Evolutionary conservation across 2,329 filamentous ascomycete genomes (phyloP).

Genomic region (Stachybotrys chlorohalonatus): DNA sequence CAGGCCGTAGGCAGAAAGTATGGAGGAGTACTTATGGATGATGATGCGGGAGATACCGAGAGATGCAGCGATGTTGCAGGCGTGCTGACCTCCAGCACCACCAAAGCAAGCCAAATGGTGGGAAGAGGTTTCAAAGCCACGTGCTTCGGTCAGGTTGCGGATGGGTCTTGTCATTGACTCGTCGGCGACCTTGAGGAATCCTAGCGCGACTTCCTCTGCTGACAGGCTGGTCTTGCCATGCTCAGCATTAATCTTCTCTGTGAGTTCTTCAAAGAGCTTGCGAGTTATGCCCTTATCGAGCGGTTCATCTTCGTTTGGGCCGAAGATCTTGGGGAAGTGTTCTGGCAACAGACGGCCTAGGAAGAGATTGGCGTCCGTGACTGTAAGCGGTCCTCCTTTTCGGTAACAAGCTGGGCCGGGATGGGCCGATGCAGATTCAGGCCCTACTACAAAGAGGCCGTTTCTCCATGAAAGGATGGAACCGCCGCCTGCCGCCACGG

Average conservation of each 20-base stretch:
- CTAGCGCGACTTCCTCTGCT: conserved; percentile 9
- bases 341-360: conserved; percentile 52
- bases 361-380: conserved; percentile 64
- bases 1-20: conserved; percentile 34
- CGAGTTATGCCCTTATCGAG: conserved; percentile 31
- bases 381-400: conserved; percentile 61
- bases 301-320: conserved; percentile 53
- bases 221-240: neutral
- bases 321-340: conserved; percentile 66
- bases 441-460: conserved; percentile 64
- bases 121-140: conserved; percentile 23
- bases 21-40: conserved; percentile 32
- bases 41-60: conserved; percentile 29
- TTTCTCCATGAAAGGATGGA: conserved; percentile 62
- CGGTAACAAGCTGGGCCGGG: conserved; percentile 65
- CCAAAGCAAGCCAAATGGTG: conserved; percentile 25
- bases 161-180: conserved; percentile 26
- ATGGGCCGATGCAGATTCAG: conserved; percentile 61
- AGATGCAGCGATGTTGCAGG: conserved; percentile 27
- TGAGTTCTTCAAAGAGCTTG: conserved; percentile 31
- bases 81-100: conserved; percentile 28
- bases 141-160: conserved; percentile 24
- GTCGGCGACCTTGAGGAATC: conserved; percentile 27
- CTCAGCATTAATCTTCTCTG: conserved; percentile 31
- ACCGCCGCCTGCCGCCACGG: conserved; percentile 69